Evolutionary conservation across 148 eudicot genomes (phyloP).

Genomic region (Rhododendron mucronatum): DNA sequence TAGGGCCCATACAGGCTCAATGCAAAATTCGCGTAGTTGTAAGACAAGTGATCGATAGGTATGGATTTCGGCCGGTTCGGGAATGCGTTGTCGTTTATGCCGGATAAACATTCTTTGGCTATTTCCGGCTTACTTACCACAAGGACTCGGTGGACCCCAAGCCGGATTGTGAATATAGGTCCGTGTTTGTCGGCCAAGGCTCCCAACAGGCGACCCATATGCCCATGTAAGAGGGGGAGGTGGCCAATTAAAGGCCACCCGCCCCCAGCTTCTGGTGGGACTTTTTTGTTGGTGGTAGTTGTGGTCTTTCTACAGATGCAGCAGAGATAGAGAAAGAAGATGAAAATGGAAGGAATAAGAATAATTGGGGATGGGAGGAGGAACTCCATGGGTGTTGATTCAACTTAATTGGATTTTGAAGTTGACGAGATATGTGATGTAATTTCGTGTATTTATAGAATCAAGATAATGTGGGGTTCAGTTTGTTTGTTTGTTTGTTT

Average conservation of each 20-base stretch:
- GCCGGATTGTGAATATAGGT: conserved; percentile 27
- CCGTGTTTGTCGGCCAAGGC: conserved; percentile 36
- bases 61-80: conserved; percentile 16
- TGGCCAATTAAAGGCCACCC: not conserved
- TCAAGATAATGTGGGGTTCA: no score
- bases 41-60: conserved; percentile 18
- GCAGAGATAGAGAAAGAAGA: not conserved
- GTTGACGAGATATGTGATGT: not conserved
- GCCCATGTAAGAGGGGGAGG: not conserved
- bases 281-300: not conserved
- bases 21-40: conserved; percentile 31
- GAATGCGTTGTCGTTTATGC: conserved; percentile 29
- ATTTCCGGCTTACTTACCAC: conserved; percentile 39
- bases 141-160: conserved; percentile 28
- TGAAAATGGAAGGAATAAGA: not conserved
- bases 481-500: no score
- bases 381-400: not conserved
- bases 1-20: conserved; percentile 31
- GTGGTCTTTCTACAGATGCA: not conserved
- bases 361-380: not conserved
- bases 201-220: not conserved
- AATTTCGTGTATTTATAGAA: not conserved
- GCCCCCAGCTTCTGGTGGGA: not conserved
- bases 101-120: conserved; percentile 37
- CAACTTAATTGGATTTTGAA: not conserved